Percentiles rank a stretch among this genome's conserved stretches.
Evolutionary conservation across 768 basidiomycete genomes (phyloP).

Genomic region (Pleurotus platypus): DNA sequence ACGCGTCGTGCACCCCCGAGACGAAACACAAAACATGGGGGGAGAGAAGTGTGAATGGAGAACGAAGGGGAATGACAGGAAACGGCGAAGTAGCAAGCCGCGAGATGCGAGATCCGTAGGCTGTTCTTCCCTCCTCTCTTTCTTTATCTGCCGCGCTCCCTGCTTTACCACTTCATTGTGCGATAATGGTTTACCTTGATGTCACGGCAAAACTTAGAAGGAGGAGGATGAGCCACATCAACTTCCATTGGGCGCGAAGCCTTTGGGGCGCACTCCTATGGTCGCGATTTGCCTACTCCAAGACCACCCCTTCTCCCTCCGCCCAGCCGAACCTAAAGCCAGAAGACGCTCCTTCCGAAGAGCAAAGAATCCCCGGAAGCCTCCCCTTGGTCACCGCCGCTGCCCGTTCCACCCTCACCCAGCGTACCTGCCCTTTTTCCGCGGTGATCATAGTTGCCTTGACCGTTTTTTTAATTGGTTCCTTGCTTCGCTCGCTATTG

Average conservation of each 20-base stretch:
- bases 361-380: slow-evolving; percentile 32
- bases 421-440: slow-evolving; percentile 35
- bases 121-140: no score
- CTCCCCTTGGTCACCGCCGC: slow-evolving; percentile 18
- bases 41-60: no score
- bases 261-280: slow-evolving; percentile 29
- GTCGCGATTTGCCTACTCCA: slow-evolving; percentile 40
- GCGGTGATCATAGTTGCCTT: slow-evolving; percentile 75
- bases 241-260: slow-evolving; percentile 5
- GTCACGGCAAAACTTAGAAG: neutral
- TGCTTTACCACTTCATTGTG: no score
- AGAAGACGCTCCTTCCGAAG: neutral
- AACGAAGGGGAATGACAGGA: no score
- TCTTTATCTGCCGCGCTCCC: no score
- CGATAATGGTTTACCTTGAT: no score
- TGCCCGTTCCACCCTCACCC: slow-evolving; percentile 9
- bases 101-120: no score
- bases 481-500: slow-evolving; percentile 81
- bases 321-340: neutral
- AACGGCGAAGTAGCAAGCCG: no score
- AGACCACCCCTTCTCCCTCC: slow-evolving; percentile 15
- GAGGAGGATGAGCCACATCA: slow-evolving; percentile 15
- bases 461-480: slow-evolving; percentile 90
- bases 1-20: no score
- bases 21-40: no score